phyloP scores from a whole-genome alignment of 2,329 filamentous ascomycete genomes.

The Fusarium sp. region DNA sequence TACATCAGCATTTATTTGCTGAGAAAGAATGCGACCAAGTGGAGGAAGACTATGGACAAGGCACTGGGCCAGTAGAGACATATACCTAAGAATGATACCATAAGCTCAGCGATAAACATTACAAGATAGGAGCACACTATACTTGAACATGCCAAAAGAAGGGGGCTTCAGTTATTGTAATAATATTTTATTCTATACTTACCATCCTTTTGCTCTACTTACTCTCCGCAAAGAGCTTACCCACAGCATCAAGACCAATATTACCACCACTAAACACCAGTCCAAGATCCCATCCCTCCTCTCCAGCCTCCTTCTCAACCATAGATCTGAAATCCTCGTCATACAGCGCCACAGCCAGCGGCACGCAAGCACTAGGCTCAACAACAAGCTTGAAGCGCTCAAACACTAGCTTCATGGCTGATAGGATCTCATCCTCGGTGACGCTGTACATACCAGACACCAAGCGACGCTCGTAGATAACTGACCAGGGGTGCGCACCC shows the following conservation, averaged over 20 bases:
- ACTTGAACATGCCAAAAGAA: background rate
- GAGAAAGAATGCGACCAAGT: slow-evolving; percentile 68
- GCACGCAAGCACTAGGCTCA: slow-evolving; percentile 89
- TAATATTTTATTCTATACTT: background rate
- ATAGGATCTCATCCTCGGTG: slow-evolving; percentile 82
- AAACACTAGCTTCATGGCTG: slow-evolving; percentile 79
- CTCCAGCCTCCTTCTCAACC: slow-evolving; percentile 77
- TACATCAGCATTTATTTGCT: slow-evolving; percentile 70
- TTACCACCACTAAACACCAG: slow-evolving; percentile 72
- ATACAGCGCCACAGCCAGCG: slow-evolving; percentile 82
- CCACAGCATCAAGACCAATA: slow-evolving; percentile 65
- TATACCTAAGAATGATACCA: background rate
- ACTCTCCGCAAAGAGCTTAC: slow-evolving; percentile 58
- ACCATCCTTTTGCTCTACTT: background rate
- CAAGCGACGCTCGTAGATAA: slow-evolving; percentile 79
- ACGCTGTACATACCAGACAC: slow-evolving; percentile 79
- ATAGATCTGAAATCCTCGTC: slow-evolving; percentile 83
- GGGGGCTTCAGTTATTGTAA: background rate
- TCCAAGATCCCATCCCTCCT: slow-evolving; percentile 78
- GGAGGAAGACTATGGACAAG: slow-evolving; percentile 73
- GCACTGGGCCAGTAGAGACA: slow-evolving; percentile 48
- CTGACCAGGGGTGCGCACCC: slow-evolving; percentile 77
- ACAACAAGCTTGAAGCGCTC: slow-evolving; percentile 93
- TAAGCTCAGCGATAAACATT: background rate
- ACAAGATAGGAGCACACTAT: background rate